Percentiles rank a stretch among this genome's conserved stretches.
Evolutionary conservation across 1,284 basidiomycete species (phyloP).

Genomic region (Rhodotorula sp.): DNA sequence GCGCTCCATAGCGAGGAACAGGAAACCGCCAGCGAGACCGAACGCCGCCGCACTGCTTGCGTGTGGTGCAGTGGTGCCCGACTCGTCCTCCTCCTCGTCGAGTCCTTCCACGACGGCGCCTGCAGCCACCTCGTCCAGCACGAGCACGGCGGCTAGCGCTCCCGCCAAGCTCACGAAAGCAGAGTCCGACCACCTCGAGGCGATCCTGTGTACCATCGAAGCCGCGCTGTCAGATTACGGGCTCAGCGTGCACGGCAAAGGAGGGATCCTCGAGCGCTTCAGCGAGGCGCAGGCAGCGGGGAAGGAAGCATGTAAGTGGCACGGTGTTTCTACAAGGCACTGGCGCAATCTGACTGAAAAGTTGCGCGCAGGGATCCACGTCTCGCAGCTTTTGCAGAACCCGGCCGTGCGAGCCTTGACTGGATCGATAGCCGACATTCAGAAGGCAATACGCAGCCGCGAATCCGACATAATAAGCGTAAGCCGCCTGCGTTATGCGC

Average conservation of each 20-base stretch:
- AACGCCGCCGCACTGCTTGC: neutral
- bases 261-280: slow-evolving; percentile 7
- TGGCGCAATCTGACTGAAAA: neutral
- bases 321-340: neutral
- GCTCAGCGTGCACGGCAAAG: slow-evolving; percentile 11
- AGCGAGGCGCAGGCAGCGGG: neutral
- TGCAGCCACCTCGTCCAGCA: neutral
- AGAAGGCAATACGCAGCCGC: slow-evolving; percentile 23
- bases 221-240: slow-evolving; percentile 28
- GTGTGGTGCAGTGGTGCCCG: neutral
- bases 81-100: neutral
- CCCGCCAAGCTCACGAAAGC: slow-evolving; percentile 1
- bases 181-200: slow-evolving; percentile 22
- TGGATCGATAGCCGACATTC: slow-evolving; percentile 32
- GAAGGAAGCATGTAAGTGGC: neutral
- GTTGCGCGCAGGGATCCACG: slow-evolving; percentile 28
- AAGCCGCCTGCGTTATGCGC: neutral
- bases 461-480: slow-evolving; percentile 32
- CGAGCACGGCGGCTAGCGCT: neutral
- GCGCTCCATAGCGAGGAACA: slow-evolving; percentile 17
- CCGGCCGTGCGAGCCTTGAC: slow-evolving; percentile 27
- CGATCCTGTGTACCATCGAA: slow-evolving; percentile 25
- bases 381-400: slow-evolving; percentile 30
- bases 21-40: neutral
- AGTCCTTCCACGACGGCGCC: neutral